These are phyloP conservation scores for Colletotrichum filicis DNA, from an alignment of 2,329 filamentous ascomycete species.

Conservation along the genomic window DNA sequence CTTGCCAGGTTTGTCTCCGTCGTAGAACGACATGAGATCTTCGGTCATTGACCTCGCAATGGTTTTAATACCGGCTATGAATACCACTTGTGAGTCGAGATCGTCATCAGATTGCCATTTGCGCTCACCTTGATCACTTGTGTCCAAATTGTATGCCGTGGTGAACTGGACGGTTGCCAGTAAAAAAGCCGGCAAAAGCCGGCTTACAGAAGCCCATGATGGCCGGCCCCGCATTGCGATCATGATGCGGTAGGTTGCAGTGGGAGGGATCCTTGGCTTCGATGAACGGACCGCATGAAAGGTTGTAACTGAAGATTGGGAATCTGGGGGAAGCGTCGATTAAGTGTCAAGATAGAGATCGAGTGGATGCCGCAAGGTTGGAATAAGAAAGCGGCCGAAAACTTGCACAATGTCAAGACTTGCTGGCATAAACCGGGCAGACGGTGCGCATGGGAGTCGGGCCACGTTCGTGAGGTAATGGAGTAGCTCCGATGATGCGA, in stretches of 20 bases:
- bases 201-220: constrained; percentile 29
- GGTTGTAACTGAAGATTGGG: constrained; percentile 4
- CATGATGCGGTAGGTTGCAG: constrained; percentile 25
- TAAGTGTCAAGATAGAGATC: constrained; percentile 11
- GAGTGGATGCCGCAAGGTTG: constrained; percentile 9
- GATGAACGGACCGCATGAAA: constrained; percentile 21
- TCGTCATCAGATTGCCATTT: background rate
- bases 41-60: constrained; percentile 61
- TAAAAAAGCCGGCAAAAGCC: constrained; percentile 23
- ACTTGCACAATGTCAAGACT: background rate
- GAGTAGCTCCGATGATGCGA: background rate
- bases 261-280: constrained; percentile 10
- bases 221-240: constrained; percentile 28
- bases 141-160: constrained; percentile 49
- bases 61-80: constrained; percentile 59
- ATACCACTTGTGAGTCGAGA: background rate
- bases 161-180: constrained; percentile 36
- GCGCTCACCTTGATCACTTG: constrained; percentile 47
- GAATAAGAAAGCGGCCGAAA: constrained; percentile 19
- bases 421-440: constrained; percentile 15
- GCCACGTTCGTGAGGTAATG: constrained; percentile 20
- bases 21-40: constrained; percentile 53
- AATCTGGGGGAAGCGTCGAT: constrained; percentile 14
- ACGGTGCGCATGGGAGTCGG: constrained; percentile 27
- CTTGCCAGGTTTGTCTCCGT: constrained; percentile 60